Percentiles rank a stretch among this genome's conserved stretches.
Evolutionary conservation across 495 filamentous ascomycete genomes (phyloP).

Genomic region (Xylaria flabelliformis): DNA sequence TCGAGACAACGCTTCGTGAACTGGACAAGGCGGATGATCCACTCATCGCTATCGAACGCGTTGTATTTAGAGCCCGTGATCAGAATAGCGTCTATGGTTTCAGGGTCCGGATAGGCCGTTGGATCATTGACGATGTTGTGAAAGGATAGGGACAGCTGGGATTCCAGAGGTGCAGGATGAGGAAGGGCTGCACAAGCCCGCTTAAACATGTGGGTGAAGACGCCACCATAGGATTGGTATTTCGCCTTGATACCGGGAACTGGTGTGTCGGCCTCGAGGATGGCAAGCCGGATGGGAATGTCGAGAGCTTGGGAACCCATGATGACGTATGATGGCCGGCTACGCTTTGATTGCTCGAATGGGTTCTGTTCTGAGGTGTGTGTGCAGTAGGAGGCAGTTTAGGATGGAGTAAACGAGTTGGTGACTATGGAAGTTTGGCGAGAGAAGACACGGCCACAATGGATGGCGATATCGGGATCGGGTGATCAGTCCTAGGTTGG

Average conservation of each 20-base stretch:
- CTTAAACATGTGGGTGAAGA: slow-evolving; percentile 70
- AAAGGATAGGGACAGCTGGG: slow-evolving; percentile 62
- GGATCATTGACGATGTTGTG: slow-evolving; percentile 71
- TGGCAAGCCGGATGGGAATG: slow-evolving; percentile 73
- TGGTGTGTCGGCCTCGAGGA: slow-evolving; percentile 84
- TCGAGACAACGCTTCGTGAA: slow-evolving; percentile 67
- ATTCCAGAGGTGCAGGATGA: slow-evolving; percentile 37
- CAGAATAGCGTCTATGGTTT: slow-evolving; percentile 81
- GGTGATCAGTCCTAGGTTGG: not conserved
- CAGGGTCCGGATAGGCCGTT: slow-evolving; percentile 68
- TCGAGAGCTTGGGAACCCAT: slow-evolving; percentile 38
- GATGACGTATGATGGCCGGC: not conserved
- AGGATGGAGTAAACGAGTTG: not conserved
- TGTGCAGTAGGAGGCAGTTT: not conserved
- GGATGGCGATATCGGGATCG: slow-evolving; percentile 4
- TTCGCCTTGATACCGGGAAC: slow-evolving; percentile 59
- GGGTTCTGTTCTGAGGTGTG: not conserved
- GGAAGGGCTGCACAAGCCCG: slow-evolving; percentile 43
- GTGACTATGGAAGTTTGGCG: not conserved
- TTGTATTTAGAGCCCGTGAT: slow-evolving; percentile 72
- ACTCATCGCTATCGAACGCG: slow-evolving; percentile 67
- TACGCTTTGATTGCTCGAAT: not conserved
- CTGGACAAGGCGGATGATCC: slow-evolving; percentile 78
- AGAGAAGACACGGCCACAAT: not conserved
- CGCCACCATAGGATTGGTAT: slow-evolving; percentile 74